Evolutionary conservation across 306 rosid genomes (phyloP).

Genomic region (Dryas drummondii): DNA sequence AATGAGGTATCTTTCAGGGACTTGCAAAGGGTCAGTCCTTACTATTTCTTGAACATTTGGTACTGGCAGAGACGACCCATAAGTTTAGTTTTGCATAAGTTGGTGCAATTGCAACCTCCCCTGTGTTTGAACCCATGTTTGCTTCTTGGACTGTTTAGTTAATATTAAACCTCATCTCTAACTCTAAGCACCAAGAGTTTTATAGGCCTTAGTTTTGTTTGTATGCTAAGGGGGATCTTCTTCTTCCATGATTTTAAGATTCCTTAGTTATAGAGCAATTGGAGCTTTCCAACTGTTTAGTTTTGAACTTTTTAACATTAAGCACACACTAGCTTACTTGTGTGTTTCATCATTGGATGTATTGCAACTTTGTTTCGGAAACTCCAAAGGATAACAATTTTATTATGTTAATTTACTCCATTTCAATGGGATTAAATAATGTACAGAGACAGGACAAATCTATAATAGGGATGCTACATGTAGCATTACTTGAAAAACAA

Average conservation of each 20-base stretch:
- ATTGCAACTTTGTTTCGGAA: too few species aligned
- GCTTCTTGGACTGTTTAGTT: background rate
- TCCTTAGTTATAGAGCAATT: background rate
- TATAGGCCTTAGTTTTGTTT: background rate
- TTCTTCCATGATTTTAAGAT: background rate
- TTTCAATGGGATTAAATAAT: too few species aligned
- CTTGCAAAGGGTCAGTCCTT: conserved; percentile 20
- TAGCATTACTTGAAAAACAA: too few species aligned
- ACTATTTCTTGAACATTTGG: conserved; percentile 48
- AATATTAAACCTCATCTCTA: background rate
- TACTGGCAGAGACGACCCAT: conserved; percentile 15
- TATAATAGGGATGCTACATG: too few species aligned
- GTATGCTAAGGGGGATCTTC: background rate
- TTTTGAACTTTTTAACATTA: too few species aligned
- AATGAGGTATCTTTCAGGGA: conserved; percentile 26
- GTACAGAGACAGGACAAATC: too few species aligned
- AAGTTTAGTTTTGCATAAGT: background rate
- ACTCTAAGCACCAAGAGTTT: background rate
- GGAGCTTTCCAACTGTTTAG: background rate
- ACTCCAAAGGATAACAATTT: too few species aligned
- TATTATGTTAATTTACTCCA: too few species aligned
- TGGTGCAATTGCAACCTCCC: background rate
- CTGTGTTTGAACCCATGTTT: background rate
- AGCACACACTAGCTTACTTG: too few species aligned
- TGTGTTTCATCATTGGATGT: too few species aligned